Evolutionary conservation across 768 basidiomycete genomes (phyloP).

Genomic region (Leccinum barrowsii): DNA sequence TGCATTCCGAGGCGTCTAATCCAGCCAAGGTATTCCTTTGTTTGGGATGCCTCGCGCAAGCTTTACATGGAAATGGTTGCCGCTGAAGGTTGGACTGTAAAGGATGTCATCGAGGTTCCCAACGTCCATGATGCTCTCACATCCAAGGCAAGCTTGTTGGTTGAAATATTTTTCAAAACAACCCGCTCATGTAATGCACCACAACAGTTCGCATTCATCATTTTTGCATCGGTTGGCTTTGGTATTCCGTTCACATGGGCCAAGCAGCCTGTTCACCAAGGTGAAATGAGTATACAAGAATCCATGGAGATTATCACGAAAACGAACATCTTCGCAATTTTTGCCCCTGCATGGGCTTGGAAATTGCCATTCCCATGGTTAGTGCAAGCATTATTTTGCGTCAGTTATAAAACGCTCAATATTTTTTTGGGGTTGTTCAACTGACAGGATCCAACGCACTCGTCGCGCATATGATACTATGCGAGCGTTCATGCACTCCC

Average conservation of each 20-base stretch:
- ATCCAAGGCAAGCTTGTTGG: constrained; percentile 13
- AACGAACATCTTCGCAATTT: constrained; percentile 12
- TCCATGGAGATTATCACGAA: constrained; percentile 16
- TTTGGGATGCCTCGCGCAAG: constrained; percentile 18
- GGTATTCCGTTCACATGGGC: constrained; percentile 23
- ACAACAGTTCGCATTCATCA: constrained; percentile 18
- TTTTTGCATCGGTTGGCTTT: constrained; percentile 24
- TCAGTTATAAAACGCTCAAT: too few relatives aligned
- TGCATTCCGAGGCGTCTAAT: background rate
- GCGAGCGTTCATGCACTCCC: constrained; percentile 18
- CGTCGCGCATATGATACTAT: constrained; percentile 22
- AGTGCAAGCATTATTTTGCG: background rate
- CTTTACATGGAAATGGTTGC: constrained; percentile 20
- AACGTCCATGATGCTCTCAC: constrained; percentile 14
- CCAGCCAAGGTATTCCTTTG: constrained; percentile 15
- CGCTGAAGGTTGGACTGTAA: constrained; percentile 16
- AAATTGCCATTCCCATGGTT: constrained; percentile 21
- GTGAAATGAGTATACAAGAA: constrained; percentile 21
- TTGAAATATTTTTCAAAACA: background rate
- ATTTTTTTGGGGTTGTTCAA: background rate
- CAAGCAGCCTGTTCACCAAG: constrained; percentile 11
- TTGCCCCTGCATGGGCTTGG: constrained; percentile 22
- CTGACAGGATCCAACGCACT: constrained; percentile 17
- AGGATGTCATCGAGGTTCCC: constrained; percentile 14
- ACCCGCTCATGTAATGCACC: background rate